Evolutionary conservation across 2,329 filamentous ascomycete species (phyloP), one percentile per base, ranked within the genome.

Genomic region (Aspergillus jensenii): DNA sequence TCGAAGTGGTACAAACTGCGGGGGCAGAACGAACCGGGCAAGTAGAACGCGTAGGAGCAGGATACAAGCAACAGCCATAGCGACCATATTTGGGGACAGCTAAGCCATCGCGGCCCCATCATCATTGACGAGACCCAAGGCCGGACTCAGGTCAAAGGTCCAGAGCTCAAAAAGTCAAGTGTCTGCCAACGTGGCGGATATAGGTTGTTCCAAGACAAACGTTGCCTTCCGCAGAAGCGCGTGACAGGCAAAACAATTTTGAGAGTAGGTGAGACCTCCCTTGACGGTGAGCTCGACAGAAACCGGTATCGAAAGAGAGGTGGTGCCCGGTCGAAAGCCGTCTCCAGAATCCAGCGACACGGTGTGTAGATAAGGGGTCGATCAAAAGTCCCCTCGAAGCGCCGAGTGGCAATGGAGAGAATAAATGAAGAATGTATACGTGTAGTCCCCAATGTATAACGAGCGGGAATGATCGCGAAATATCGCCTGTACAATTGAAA

Each of bases 1-100:
- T 9, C 59, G 19, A 21, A 12, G 50, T 15, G 35, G 49, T 15
- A 50, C 23, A 21, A 17, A 23, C 33, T 33, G 44, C 19, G 41
- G 23, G 27, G 45, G 33, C 33, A 39, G 46, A 48, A 19, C 79
- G 67, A 82, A 93, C 91, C 91, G 67, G 91, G 91, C 66, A 96
- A 89, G 74, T 96, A 96, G 74, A 96, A 96, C 39, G 88, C 90
- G 53, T 87, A 79, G 17, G 79, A 77, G 58, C 80, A 78, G 33
- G 81, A 81, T 56, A 83, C 63, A 52, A 84, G 74, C 54, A 84
- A 62, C 37, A 87, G 70, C 70, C 78, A 82, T 66, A 71, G 47
- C 14, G 59, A 56, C 70, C 68, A 73, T 50, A 52, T 59, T 46
- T 41, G 58, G 31, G 52, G 60, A 52, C 52, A 37, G 33, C 60